Percentiles rank a stretch among this genome's conserved stretches.
Evolutionary conservation across 2,329 filamentous ascomycete species (phyloP).

Genomic region (Bipolaris oryzae): DNA sequence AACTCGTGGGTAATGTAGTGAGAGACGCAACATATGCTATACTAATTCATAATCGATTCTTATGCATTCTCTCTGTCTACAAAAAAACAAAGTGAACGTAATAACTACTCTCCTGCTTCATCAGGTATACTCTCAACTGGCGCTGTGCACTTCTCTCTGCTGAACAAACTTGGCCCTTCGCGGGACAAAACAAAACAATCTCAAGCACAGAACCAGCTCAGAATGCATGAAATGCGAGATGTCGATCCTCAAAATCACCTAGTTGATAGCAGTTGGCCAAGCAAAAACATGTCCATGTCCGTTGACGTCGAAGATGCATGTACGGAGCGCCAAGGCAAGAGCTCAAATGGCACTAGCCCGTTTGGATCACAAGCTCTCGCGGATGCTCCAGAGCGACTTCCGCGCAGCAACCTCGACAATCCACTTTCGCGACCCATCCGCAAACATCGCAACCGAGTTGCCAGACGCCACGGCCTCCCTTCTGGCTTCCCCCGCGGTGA

Average conservation of each 20-base stretch:
- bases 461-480: conserved; percentile 5
- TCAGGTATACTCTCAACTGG: background rate
- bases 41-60: no score
- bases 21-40: background rate
- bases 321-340: conserved; percentile 18
- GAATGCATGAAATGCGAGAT: background rate
- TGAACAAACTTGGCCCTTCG: background rate
- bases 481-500: conserved; percentile 6
- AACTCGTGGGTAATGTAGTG: background rate
- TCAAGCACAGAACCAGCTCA: background rate
- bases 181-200: background rate
- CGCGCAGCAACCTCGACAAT: conserved; percentile 24
- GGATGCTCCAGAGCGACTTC: conserved; percentile 18
- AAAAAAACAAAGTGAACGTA: no score
- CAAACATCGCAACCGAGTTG: conserved; percentile 22
- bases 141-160: background rate
- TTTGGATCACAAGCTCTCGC: conserved; percentile 13
- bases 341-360: conserved; percentile 20
- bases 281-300: conserved; percentile 7
- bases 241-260: background rate
- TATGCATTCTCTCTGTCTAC: no score
- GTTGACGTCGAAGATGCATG: conserved; percentile 6
- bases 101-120: background rate
- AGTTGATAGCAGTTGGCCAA: background rate
- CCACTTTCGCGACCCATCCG: conserved; percentile 17